Base-by-base conservation (phyloP, 768 basidiomycete genomes). In the Bullera alba region DNA sequence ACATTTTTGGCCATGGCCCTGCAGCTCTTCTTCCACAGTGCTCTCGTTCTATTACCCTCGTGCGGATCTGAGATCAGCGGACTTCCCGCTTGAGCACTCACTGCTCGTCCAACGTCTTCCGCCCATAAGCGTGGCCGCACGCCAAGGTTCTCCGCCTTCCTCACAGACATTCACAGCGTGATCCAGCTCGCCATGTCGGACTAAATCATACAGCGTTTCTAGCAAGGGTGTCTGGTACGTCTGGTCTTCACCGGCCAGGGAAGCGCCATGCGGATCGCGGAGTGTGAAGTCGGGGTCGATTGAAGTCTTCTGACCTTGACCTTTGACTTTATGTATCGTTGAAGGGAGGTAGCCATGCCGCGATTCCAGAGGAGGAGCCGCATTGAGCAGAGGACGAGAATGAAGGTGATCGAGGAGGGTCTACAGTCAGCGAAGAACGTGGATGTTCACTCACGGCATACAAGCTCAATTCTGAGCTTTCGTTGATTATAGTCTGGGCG, bases 1-100 rank as follows among this genome's bases (percentile, higher is more conserved):
- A 88, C 87, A 58, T 83, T 87, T 4, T 83, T 76, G 5, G 90
- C 88, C 5, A 86, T 81, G 22, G 81, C 81, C 35, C 81, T 79
- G 68, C 91, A 96, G 1, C 84, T 80, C 16, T 81, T 76, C 74
- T 95, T 95, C 95, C 95, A 99, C 4, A 93, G 73, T 56, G 77
- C 79, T 50, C 91, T 76, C 23, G 80, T 80, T 27, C 78, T 77
- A 67, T 93, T 96, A 1, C 95, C 95, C 19, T 61, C 62, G 49
- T 56, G 42, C 16, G 39, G 57, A n/a, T n/a, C n/a, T n/a, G n/a
- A n/a, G 28, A 27, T 47, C 37, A 53, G 29, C 21, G 48, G 44
- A 41, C 36, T 51, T 4, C 54, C 49, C 29, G 16, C 1, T 42
- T 17, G 5, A 8, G 19, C 46, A 61, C 60, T 62, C 62, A 67